Percentiles rank a stretch among this genome's conserved stretches.
Evolutionary conservation across 768 basidiomycete genomes (phyloP).

Genomic region (Coprinopsis strossmayeri): DNA sequence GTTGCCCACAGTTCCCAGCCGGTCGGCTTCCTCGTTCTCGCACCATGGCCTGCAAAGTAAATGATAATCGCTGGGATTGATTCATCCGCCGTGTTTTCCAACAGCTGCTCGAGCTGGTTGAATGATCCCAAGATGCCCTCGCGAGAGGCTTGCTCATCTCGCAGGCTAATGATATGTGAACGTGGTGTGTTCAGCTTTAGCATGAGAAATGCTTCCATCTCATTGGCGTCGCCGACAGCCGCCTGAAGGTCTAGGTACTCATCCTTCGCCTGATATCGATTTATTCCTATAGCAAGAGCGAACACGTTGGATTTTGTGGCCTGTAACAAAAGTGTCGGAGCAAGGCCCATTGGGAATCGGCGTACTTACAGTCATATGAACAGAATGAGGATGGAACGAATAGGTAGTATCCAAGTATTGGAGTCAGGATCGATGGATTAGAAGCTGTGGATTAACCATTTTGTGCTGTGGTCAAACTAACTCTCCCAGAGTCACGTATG

Average conservation of each 20-base stretch:
- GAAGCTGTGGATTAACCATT: too few species aligned
- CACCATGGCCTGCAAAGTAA: constrained; percentile 42
- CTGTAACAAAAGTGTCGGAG: background rate
- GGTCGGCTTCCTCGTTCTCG: constrained; percentile 23
- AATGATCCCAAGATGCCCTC: constrained; percentile 29
- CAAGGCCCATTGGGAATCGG: too few species aligned
- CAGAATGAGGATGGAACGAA: too few species aligned
- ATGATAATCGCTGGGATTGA: constrained; percentile 29
- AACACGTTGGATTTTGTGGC: constrained; percentile 18
- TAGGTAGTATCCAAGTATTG: too few species aligned
- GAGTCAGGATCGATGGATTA: too few species aligned
- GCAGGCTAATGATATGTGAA: constrained; percentile 29
- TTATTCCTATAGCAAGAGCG: constrained; percentile 39
- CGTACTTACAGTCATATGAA: too few species aligned
- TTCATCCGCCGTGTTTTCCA: constrained; percentile 14
- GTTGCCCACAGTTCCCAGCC: constrained; percentile 23
- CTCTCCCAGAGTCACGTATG: too few species aligned
- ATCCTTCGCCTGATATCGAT: constrained; percentile 22
- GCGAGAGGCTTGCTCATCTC: constrained; percentile 30
- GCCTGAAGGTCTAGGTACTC: constrained; percentile 23
- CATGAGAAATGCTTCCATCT: constrained; percentile 26
- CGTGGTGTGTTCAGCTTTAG: constrained; percentile 22
- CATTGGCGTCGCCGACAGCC: constrained; percentile 34
- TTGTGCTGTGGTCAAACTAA: too few species aligned
- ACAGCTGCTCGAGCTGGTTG: constrained; percentile 20